Percentiles rank a stretch among this genome's conserved stretches.
These are phyloP conservation scores for Haplosporangium sp. DNA, from an alignment of 371 early-diverging fungal species.

Conservation along the genomic window DNA sequence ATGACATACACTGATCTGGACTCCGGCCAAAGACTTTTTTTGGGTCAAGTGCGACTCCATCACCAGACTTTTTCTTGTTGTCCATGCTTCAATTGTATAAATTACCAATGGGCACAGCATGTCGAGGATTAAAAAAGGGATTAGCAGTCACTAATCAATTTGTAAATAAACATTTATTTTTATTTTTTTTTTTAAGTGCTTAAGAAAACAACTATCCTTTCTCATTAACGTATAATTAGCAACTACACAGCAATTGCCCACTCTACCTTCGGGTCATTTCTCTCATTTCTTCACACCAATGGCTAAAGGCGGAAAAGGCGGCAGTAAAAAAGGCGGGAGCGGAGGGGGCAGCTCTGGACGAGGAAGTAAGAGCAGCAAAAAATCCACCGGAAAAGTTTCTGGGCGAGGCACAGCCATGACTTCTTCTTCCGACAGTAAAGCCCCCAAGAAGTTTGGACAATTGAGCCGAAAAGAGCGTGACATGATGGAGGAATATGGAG, in stretches of 20 bases:
- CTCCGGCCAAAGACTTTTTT: slow-evolving; percentile 54
- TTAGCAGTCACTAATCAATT: background rate
- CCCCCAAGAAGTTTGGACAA: slow-evolving; percentile 61
- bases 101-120: background rate
- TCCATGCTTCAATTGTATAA: slow-evolving; percentile 14
- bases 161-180: slow-evolving; percentile 10
- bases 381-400: slow-evolving; percentile 30
- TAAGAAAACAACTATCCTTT: no score
- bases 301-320: slow-evolving; percentile 20
- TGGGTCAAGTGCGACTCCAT: slow-evolving; percentile 12
- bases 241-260: background rate
- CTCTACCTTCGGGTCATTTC: background rate
- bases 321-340: slow-evolving; percentile 14
- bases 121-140: background rate
- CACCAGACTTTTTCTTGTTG: slow-evolving; percentile 31
- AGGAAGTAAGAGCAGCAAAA: slow-evolving; percentile 14
- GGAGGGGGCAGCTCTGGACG: slow-evolving; percentile 1
- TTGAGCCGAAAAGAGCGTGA: slow-evolving; percentile 65
- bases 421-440: slow-evolving; percentile 24
- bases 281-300: background rate
- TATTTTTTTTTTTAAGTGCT: background rate
- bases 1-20: slow-evolving; percentile 66
- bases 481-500: slow-evolving; percentile 77
- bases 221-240: background rate
- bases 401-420: slow-evolving; percentile 38